phyloP scores from a whole-genome alignment of 306 rosid genomes.

The Hippophae tibetana region DNA sequence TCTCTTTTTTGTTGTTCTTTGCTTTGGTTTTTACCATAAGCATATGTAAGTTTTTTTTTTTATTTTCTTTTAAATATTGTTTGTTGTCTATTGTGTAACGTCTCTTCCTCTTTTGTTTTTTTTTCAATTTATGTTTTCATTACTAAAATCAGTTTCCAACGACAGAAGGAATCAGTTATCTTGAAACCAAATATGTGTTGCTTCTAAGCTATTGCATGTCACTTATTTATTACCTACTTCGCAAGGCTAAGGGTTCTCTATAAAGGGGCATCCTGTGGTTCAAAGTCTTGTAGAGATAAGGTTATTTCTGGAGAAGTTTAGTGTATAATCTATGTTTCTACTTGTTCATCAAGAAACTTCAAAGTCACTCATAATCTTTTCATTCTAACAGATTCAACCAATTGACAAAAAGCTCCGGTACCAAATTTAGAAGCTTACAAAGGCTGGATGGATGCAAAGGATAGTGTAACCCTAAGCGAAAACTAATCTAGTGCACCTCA shows the following conservation, averaged over 20 bases:
- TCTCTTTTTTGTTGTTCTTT: too few relatives aligned
- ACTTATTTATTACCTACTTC: conserved; percentile 69
- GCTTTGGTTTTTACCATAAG: too few relatives aligned
- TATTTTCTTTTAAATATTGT: too few relatives aligned
- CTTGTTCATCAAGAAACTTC: conserved; percentile 1
- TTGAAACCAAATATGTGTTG: conserved; percentile 74
- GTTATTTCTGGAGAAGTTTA: conserved; percentile 65
- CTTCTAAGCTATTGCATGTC: conserved; percentile 78
- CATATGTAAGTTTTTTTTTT: not conserved
- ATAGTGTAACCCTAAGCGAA: conserved; percentile 23
- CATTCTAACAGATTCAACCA: conserved; percentile 54
- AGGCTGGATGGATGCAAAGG: conserved; percentile 32
- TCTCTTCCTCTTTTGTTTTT: not conserved
- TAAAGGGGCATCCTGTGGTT: conserved; percentile 68
- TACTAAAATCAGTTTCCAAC: conserved; percentile 39
- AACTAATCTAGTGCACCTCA: conserved; percentile 33
- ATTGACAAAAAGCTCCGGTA: conserved; percentile 82
- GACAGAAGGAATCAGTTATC: conserved; percentile 70
- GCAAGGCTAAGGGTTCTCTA: conserved; percentile 62
- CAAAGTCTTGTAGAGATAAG: conserved; percentile 70
- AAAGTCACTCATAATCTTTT: conserved; percentile 14
- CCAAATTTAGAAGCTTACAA: conserved; percentile 74
- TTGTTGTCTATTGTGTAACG: too few relatives aligned
- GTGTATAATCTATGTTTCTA: conserved; percentile 9
- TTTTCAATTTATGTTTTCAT: not conserved